phyloP scores from a whole-genome alignment of 495 filamentous ascomycete species.

The Penicillium nucicola region DNA sequence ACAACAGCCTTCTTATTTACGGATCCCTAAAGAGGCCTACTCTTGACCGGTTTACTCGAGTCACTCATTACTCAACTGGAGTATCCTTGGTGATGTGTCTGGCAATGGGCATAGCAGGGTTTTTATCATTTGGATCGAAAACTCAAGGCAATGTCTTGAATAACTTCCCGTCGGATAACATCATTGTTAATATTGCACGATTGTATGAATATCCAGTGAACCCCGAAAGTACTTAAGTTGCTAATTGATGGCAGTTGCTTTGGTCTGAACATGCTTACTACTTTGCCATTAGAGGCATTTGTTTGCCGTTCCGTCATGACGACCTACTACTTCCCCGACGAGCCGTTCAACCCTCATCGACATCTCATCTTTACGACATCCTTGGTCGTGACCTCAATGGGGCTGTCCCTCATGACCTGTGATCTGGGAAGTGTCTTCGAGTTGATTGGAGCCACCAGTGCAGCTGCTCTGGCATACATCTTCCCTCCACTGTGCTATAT shows the following conservation, averaged over 20 bases:
- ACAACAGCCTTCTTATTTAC: constrained; percentile 96
- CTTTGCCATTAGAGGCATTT: constrained; percentile 91
- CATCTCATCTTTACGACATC: constrained; percentile 82
- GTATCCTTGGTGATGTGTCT: constrained; percentile 89
- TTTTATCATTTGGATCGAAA: constrained; percentile 86
- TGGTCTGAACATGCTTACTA: constrained; percentile 97
- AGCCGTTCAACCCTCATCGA: constrained; percentile 76
- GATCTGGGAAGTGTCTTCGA: constrained; percentile 94
- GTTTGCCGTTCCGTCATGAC: constrained; percentile 96
- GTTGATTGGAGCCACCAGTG: constrained; percentile 90
- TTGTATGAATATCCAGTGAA: constrained; percentile 47
- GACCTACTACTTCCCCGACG: constrained; percentile 82
- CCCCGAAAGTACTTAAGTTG: not conserved
- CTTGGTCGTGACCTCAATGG: constrained; percentile 77
- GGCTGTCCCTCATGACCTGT: constrained; percentile 75
- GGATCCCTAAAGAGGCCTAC: constrained; percentile 92
- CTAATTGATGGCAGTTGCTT: constrained; percentile 59
- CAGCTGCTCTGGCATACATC: constrained; percentile 91
- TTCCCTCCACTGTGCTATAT: constrained; percentile 93
- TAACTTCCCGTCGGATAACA: constrained; percentile 88
- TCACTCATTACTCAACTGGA: constrained; percentile 88
- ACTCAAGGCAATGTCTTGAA: constrained; percentile 96
- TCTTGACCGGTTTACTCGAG: constrained; percentile 83
- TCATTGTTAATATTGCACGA: constrained; percentile 89
- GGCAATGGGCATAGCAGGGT: constrained; percentile 82